Base-by-base conservation (phyloP, 2,329 filamentous ascomycete genomes). In the Calonectria fujianensis region DNA sequence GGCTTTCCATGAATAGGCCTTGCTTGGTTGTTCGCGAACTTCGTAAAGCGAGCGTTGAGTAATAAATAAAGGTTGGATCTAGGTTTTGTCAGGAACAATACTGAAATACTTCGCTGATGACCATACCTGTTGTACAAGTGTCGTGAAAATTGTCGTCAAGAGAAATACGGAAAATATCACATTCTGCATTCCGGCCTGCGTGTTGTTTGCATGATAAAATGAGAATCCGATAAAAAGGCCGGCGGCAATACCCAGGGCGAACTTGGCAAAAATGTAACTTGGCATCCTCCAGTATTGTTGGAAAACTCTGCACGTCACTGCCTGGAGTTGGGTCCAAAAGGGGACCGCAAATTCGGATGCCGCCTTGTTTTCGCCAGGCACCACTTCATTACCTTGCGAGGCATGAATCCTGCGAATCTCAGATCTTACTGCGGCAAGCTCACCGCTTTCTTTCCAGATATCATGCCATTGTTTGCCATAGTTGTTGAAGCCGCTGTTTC, bases 211-310 rank as follows among this genome's bases (percentile, higher is more conserved):
- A 4, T 86, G 63, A 85, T 88, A 95, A 83, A 96, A 95, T 0
- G 92, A 93, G 82, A 95, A 94, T 0, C 94, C 94, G 73, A 96
- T 93, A 82, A 96, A 96, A 2, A 96, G 86, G 9, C 90, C 88
- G 31, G 91, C 88, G 71, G 91, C 88, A 67, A 90, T 76, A 2
- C 86, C 92, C 24, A 96, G 89, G 1, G 89, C 83, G 2, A 91
- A 83, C 85, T 96, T 96, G 72, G 94, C 90, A 83, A 95, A 94
- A 80, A 97, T 92, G 84, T 97, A 97, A 14, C 88, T 88, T 0
- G 95, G 95, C 71, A 92, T 95, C 59, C 95, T 91, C 94, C 95
- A 96, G 88, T 96, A 96, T 82, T 97, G 95, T 80, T 95, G 90
- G 85, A 96, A 96, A 8, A 96, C 91, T 72, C 95, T 92, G 11